A percentile compares a stretch with the other conserved stretches of the same genome.
These are phyloP conservation scores for Cryoendolithus antarcticus DNA, from an alignment of 2,329 filamentous ascomycete genomes.

Conservation along the genomic window DNA sequence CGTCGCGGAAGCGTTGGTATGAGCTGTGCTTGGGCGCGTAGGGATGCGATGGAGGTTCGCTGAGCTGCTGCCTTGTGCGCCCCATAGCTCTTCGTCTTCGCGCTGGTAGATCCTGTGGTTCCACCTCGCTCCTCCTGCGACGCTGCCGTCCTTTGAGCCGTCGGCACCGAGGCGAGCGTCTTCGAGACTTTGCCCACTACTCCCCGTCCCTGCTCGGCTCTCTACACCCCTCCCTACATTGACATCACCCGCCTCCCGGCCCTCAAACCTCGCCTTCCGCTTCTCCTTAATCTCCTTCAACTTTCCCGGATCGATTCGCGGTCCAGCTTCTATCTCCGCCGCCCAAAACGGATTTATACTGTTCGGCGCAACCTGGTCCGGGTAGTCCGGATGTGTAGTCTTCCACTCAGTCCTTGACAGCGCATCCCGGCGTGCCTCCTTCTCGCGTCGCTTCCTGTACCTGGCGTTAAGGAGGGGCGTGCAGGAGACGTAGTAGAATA, in stretches of 20 bases:
- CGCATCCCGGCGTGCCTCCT: slow-evolving; percentile 56
- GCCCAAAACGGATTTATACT: slow-evolving; percentile 82
- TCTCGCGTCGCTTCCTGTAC: slow-evolving; percentile 57
- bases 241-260: too few species aligned
- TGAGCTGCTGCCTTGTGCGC: slow-evolving; percentile 28
- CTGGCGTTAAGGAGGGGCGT: slow-evolving; percentile 63
- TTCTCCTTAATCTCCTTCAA: slow-evolving; percentile 26
- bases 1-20: slow-evolving; percentile 5
- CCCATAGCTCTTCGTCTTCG: slow-evolving; percentile 81
- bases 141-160: too few species aligned
- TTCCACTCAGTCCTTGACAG: slow-evolving; percentile 48
- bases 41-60: slow-evolving; percentile 2
- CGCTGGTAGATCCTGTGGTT: slow-evolving; percentile 45
- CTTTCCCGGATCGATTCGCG: slow-evolving; percentile 21
- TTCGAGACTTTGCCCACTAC: too few species aligned
- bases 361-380: slow-evolving; percentile 65
- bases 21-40: slow-evolving; percentile 4
- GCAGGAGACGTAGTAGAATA: slow-evolving; percentile 69
- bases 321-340: slow-evolving; percentile 75
- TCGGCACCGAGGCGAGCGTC: too few species aligned
- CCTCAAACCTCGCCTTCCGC: slow-evolving; percentile 15
- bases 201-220: too few species aligned
- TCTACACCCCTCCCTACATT: too few species aligned
- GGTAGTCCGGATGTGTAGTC: slow-evolving; percentile 59
- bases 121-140: too few species aligned